A percentile compares a stretch with the other conserved stretches of the same genome.
Evolutionary conservation across 2,329 filamentous ascomycete genomes (phyloP).

Genomic region (Neoascochyta sp.): DNA sequence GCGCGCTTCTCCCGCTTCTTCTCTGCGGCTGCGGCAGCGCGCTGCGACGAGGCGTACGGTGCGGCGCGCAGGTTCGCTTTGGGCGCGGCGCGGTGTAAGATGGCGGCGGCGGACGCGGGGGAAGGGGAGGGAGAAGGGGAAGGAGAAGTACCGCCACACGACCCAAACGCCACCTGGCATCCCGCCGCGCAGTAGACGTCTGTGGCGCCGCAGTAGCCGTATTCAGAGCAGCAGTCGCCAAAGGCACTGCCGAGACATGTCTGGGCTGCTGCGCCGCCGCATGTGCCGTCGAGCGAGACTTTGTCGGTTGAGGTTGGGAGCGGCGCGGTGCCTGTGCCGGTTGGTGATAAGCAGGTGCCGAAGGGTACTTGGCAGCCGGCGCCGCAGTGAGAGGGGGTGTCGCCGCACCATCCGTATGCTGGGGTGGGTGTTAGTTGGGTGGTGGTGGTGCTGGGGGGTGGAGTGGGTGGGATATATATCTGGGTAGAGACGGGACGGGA

Average conservation of each 20-base stretch:
- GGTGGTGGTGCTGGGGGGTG: no score
- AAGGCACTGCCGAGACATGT: slow-evolving; percentile 7
- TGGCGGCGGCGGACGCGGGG: slow-evolving; percentile 28
- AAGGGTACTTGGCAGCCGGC: slow-evolving; percentile 11
- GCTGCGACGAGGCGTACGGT: slow-evolving; percentile 5
- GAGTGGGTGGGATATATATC: no score
- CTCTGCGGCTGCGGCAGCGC: slow-evolving; percentile 1
- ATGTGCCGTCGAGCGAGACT: slow-evolving; percentile 7
- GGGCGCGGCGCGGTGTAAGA: slow-evolving; percentile 9
- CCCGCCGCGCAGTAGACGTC: slow-evolving; percentile 3
- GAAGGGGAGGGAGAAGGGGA: no score
- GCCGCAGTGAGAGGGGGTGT: slow-evolving; percentile 2
- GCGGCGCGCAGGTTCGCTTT: slow-evolving; percentile 11
- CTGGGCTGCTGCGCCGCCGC: slow-evolving; percentile 5
- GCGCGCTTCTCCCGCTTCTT: slow-evolving; percentile 4
- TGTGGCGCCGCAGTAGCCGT: slow-evolving; percentile 1
- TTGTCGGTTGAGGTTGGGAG: slow-evolving; percentile 7
- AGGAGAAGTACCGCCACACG: slow-evolving; percentile 38
- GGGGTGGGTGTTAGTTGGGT: neutral
- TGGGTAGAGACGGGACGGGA: neutral
- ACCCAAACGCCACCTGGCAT: slow-evolving; percentile 25
- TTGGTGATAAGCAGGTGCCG: slow-evolving; percentile 6
- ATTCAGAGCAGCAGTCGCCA: slow-evolving; percentile 8
- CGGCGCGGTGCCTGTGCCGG: slow-evolving; percentile 10
- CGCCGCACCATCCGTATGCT: slow-evolving; percentile 15